These are phyloP conservation scores for Mycosphaerella arachidis DNA, from an alignment of 2,329 filamentous ascomycete genomes.

Conservation along the genomic window DNA sequence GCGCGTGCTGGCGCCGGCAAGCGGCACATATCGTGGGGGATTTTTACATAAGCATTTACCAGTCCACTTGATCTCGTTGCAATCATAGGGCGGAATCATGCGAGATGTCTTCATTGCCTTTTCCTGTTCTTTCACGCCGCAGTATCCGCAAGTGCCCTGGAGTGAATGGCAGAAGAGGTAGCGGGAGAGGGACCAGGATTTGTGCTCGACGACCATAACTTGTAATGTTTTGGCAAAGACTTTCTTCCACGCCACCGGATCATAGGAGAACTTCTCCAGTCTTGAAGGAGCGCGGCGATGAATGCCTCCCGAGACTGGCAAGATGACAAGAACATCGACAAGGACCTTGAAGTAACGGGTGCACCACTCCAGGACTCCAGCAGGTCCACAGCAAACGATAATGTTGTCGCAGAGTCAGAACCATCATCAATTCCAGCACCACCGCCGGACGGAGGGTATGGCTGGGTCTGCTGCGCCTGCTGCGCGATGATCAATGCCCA, in stretches of 20 bases:
- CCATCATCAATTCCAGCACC: conserved; percentile 1
- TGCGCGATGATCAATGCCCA: conserved; percentile 21
- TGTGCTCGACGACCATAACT: background rate
- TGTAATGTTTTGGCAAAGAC: background rate
- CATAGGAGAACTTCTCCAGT: background rate
- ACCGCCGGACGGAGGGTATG: conserved; percentile 54
- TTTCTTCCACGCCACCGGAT: background rate
- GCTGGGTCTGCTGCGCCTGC: conserved; percentile 51
- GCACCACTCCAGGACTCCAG: background rate
- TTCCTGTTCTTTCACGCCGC: background rate
- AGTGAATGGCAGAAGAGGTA: background rate
- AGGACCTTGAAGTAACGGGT: background rate
- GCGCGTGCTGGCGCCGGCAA: background rate
- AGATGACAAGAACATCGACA: background rate
- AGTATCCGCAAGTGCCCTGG: background rate
- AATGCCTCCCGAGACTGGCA: background rate
- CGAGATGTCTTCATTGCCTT: background rate
- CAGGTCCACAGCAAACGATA: background rate
- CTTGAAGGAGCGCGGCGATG: background rate
- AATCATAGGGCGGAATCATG: background rate
- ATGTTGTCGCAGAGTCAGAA: background rate
- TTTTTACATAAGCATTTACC: background rate
- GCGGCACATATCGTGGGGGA: background rate
- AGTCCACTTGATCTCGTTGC: background rate
- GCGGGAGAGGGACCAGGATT: background rate